Base-by-base conservation (phyloP, 1,284 basidiomycete genomes). In the Phellopilus nigrolimitatus region DNA sequence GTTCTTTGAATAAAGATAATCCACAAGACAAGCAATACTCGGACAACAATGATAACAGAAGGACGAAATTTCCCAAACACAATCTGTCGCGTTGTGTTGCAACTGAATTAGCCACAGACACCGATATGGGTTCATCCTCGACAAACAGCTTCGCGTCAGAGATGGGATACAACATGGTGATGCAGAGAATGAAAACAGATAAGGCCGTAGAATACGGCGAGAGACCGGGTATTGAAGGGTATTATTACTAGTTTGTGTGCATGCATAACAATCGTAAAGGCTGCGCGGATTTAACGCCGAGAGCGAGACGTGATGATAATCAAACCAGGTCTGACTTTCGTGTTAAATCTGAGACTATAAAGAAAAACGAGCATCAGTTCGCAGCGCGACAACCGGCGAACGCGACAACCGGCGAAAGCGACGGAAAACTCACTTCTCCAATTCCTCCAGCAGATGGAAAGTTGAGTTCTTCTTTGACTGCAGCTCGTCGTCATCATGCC, bases 241-340 rank as follows among this genome's bases (percentile, higher is more conserved):
- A 37, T 37, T 37, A 17, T 37, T 15, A 6, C 19, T 15, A 22
- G 9, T 24, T 51, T 38, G 6, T 19, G 13, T 6, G 31, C 25
- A 38, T 36, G 15, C 13, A 37, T 46, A 30, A 52, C 6, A 52
- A 3, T 57, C 41, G 65, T 73, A 55, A 64, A 69, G 33, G 68
- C 61, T 46, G 67, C 69, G 47, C 68, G 57, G 4, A 34, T 4
- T 24, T 24, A 52, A 13, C 13, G 17, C 21, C 43, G 43, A 21
- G 50, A 52, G 25, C 50, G 43, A n/a, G 43, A 52, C 12, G 44
- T 52, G 17, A 52, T 47, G 25, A 52, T 47, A 19, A 52, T 40
- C 12, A 52, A 39, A 25, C 50, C 50, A 6, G 50, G 50, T 40
- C 43, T 36, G 15, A 47, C 24, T 27, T 52, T 52, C 12, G 47